Base-by-base conservation (phyloP, 2,329 filamentous ascomycete species). In the Colletotrichum graminicola region DNA sequence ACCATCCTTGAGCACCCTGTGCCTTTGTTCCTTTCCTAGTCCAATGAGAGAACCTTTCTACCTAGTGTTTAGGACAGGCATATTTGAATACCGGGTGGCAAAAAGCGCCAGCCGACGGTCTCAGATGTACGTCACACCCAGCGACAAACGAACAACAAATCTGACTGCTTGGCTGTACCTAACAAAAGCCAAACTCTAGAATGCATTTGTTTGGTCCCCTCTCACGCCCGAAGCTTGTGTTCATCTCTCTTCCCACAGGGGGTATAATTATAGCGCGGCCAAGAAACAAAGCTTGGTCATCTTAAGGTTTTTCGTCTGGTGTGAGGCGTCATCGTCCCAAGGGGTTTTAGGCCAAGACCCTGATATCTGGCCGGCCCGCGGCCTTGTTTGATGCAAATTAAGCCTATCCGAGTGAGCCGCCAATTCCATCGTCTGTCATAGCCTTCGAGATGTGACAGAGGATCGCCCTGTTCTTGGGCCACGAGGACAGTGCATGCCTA, bases 1-100 rank as follows among this genome's bases (percentile, higher is more conserved):
- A 57, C 26, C 7, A 45, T 32, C 32, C 41, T n/a, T 29, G n/a
- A 55, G 10, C 52, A 61, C 66, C 61, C 23, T 52, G 5, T 12
- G 16, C 21, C 14, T 49, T 12, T 47, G 34, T 29, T 62, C 51
- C 43, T 39, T 67, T 52, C 64, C 49, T 43, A 51, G 43, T 41
- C 67, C 57, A 62, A 62, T 23, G 18, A 67, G 18, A 21, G 16
- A 14, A 23, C 29, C n/a, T 36, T 34, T 57, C 41, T 29, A 51
- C 32, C 29, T 29, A 29, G 29, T n/a, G 21, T 49, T 39, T 26
- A 10, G 5, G 12, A 18, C 29, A 36, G 39, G 14, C 43, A 51
- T 32, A 18, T n/a, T 56, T 43, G 32, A 16, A 47, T 43, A 16
- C 60, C 16, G 43, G 36, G 34, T 49, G 29, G 26, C 49, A 3